Evolutionary conservation across 179 eudicot genomes (phyloP).

Genomic region (Amaranthus tricolor): DNA sequence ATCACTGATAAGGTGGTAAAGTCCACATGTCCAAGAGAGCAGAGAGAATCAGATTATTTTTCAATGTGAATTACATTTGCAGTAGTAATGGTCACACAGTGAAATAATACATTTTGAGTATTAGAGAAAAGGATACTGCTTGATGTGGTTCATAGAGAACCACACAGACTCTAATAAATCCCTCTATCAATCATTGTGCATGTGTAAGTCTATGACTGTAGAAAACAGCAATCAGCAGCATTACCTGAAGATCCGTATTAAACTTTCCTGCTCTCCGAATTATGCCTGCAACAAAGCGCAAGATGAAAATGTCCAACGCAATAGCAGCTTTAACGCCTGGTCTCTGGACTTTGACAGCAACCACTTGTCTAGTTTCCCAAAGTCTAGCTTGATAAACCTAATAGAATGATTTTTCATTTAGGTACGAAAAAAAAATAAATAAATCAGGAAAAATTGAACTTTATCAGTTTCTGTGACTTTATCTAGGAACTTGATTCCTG

Average conservation of each 20-base stretch:
- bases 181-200: not conserved
- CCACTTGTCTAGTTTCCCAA: constrained; percentile 55
- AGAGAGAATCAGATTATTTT: too few species aligned
- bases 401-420: constrained; percentile 15
- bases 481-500: not conserved
- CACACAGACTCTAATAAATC: not conserved
- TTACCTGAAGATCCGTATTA: constrained; percentile 95
- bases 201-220: not conserved
- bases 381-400: constrained; percentile 93
- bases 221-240: constrained; percentile 10
- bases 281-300: constrained; percentile 76
- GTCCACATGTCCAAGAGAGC: too few species aligned
- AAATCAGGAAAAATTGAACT: not conserved
- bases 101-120: not conserved
- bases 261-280: constrained; percentile 72
- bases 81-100: too few species aligned
- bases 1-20: not conserved
- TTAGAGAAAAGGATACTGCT: not conserved
- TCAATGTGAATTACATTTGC: too few species aligned
- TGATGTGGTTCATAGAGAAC: not conserved
- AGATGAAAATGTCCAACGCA: constrained; percentile 79
- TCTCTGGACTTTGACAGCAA: constrained; percentile 95
- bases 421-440: not conserved
- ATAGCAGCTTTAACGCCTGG: constrained; percentile 98
- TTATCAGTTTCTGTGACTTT: not conserved